Evolutionary conservation across 1,284 basidiomycete genomes (phyloP).

Genomic region (Vanrija humicola): DNA sequence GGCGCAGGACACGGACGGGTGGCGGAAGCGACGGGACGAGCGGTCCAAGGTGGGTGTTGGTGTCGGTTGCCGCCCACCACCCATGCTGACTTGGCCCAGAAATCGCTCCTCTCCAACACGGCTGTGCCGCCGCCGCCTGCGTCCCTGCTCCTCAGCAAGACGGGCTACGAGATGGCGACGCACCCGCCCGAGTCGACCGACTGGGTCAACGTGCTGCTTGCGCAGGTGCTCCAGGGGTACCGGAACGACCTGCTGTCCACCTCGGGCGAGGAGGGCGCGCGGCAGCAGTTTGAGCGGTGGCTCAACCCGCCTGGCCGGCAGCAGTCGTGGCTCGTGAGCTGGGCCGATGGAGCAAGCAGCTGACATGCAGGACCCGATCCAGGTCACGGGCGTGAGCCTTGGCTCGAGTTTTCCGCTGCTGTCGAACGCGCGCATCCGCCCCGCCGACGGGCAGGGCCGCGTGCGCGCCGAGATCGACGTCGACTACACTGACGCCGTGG

Average conservation of each 20-base stretch:
- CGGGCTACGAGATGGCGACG: conserved; percentile 54
- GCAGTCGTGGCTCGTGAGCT: conserved; percentile 43
- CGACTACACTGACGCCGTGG: conserved; percentile 55
- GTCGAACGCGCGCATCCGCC: conserved; percentile 55
- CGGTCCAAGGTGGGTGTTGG: conserved; percentile 32
- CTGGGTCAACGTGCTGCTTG: conserved; percentile 58
- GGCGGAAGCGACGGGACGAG: conserved; percentile 31
- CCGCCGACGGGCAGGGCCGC: conserved; percentile 53
- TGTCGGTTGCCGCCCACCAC: too few relatives aligned
- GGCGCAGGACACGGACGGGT: conserved; percentile 38
- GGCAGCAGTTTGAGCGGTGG: conserved; percentile 47
- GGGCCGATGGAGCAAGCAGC: background rate
- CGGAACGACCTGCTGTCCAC: conserved; percentile 46
- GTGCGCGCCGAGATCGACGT: conserved; percentile 57
- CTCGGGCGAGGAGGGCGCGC: conserved; percentile 50
- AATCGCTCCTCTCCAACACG: conserved; percentile 38
- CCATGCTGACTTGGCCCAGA: conserved; percentile 17
- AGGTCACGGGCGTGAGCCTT: conserved; percentile 55
- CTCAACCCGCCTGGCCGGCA: conserved; percentile 42
- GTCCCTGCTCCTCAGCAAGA: conserved; percentile 49
- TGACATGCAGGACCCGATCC: conserved; percentile 50
- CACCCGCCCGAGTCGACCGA: conserved; percentile 55
- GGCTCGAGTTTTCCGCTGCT: conserved; percentile 54
- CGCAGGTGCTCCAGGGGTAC: conserved; percentile 52
- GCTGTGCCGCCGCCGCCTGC: conserved; percentile 44